Base-by-base conservation (phyloP, 306 rosid genomes). In the Oxytropis ochrocephala region DNA sequence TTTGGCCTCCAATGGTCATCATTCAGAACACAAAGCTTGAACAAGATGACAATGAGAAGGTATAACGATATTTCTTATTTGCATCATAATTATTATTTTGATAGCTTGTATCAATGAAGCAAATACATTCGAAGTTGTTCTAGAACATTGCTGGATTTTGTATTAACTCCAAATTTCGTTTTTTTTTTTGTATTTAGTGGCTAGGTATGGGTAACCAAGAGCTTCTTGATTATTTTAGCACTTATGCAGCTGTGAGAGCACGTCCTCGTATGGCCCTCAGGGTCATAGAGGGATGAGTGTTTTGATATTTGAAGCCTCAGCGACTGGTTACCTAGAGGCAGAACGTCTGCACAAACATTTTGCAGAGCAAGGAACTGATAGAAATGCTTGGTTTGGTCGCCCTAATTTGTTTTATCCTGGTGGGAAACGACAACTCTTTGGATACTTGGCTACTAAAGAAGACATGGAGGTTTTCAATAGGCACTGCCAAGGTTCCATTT, bases 221-320 rank as follows among this genome's bases (percentile, higher is more conserved):
- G 84, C 95, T 92, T 65, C 73, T 89, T 11, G 92, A 87, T 6
- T 85, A 79, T 58, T 92, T 92, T 69, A 65, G 79, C 75, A 0
- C 82, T 5, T 92, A 89, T 56, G 75, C 72, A 57, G 87, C 96
- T 56, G 52, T 8, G 24, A 92, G 61, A 75, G 92, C 96, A 1
- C 80, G 90, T 1, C 97, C 69, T 74, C 97, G 0, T 92, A 92
- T 78, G 97, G 97, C 64, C 97, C 97, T 3, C 87, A 84, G 11
- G 97, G 96, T 69, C 97, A 92, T 74, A 87, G 96, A 32, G 96
- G 97, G 76, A 78, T 89, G 84, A 92, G 97, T 77, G 67, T 89
- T 63, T 61, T 92, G 70, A 84, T 92, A 21, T 92, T 92, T 84
- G 97, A 92, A 88, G 75, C 85, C 30, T 85, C 97, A 1, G 96